A percentile compares a stretch with the other conserved stretches of the same genome.
Conservation (phyloP, 2,329 filamentous ascomycete genomes). For the Pseudogymnoascus sp. region DNA sequence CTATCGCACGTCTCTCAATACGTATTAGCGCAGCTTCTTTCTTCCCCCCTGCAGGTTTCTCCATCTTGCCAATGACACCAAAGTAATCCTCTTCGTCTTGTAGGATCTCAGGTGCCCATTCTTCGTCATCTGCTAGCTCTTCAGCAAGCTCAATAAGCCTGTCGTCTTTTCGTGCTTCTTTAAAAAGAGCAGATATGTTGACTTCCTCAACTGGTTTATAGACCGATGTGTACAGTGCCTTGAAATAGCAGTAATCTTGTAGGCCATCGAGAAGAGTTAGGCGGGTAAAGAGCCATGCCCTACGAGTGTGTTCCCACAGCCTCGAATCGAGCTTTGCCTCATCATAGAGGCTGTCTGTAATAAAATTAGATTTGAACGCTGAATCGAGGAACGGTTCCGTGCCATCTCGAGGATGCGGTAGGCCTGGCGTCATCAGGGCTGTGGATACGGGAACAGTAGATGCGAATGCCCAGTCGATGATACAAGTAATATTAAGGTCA, state of each 20-base stretch:
- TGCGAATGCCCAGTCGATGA: slow-evolving; percentile 26
- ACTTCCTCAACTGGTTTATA: too few species aligned
- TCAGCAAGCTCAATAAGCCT: too few species aligned
- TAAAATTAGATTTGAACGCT: slow-evolving; percentile 13
- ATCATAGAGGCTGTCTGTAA: neutral
- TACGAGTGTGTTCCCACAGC: slow-evolving; percentile 13
- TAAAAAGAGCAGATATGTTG: too few species aligned
- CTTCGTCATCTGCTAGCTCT: too few species aligned
- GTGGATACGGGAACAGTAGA: slow-evolving; percentile 25
- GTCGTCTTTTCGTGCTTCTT: too few species aligned
- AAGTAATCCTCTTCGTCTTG: too few species aligned
- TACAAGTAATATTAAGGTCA: slow-evolving; percentile 26
- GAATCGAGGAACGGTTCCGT: slow-evolving; percentile 10
- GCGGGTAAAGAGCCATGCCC: slow-evolving; percentile 15
- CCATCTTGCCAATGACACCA: too few species aligned
- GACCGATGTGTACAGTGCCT: slow-evolving; percentile 13
- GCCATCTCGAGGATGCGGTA: slow-evolving; percentile 14
- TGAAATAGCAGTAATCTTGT: slow-evolving; percentile 18
- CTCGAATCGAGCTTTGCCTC: slow-evolving; percentile 3
- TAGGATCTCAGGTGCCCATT: too few species aligned
- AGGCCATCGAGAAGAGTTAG: slow-evolving; percentile 16
- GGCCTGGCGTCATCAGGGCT: slow-evolving; percentile 14
- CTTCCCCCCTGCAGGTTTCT: too few species aligned
- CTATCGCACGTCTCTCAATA: too few species aligned
- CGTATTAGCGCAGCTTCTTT: too few species aligned